These are phyloP conservation scores for Ochetophila trinervis DNA, from an alignment of 306 rosid genomes.

Conservation along the genomic window DNA sequence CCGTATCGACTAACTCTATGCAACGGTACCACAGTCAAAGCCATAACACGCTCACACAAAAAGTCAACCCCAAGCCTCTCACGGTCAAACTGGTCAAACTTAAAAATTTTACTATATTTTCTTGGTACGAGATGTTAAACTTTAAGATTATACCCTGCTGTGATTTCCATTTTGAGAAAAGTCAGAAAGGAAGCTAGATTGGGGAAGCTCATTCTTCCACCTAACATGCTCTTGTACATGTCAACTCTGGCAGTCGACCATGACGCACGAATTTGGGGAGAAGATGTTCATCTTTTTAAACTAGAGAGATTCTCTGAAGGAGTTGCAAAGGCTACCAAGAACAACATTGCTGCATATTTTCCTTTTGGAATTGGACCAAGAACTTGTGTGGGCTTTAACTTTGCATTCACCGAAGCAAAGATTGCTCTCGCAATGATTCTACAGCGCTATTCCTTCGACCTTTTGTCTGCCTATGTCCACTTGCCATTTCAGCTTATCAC, in stretches of 20 bases:
- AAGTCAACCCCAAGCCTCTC: no score
- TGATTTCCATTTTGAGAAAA: not conserved
- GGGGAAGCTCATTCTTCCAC: conserved; percentile 17
- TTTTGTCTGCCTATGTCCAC: conserved; percentile 21
- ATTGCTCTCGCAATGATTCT: conserved; percentile 31
- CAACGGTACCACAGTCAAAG: no score
- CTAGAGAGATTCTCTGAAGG: conserved; percentile 27
- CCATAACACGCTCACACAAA: no score
- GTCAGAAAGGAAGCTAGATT: conserved; percentile 1
- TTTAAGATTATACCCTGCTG: conserved; percentile 21
- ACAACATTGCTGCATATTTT: conserved; percentile 9
- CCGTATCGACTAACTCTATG: no score
- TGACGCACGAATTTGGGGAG: conserved; percentile 31
- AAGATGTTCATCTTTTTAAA: conserved; percentile 20
- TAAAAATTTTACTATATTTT: no score
- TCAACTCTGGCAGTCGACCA: conserved; percentile 9
- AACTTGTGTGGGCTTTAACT: conserved; percentile 20
- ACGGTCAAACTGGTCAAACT: no score
- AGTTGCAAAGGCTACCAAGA: conserved; percentile 19
- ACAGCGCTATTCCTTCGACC: conserved; percentile 20
- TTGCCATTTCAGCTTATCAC: not conserved
- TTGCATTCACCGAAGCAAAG: conserved; percentile 24
- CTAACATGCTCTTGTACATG: not conserved
- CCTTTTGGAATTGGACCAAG: conserved; percentile 30
- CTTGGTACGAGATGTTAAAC: no score